phyloP scores from a whole-genome alignment of 2,329 filamentous ascomycete species.

The Exophiala sp. region DNA sequence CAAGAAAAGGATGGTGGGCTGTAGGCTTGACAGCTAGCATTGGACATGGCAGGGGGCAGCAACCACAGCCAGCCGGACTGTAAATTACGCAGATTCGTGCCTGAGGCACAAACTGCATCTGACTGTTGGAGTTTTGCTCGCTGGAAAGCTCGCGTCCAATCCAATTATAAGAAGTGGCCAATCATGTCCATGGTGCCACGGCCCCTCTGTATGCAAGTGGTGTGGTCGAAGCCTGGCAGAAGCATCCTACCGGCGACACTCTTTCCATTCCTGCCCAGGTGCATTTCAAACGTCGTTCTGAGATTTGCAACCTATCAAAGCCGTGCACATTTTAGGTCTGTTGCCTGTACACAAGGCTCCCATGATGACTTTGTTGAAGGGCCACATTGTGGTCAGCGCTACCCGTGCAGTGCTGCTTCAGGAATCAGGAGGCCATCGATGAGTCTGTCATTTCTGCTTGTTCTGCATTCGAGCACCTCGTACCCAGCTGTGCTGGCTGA shows the following conservation, averaged over 20 bases:
- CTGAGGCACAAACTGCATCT: slow-evolving; percentile 13
- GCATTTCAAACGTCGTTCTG: slow-evolving; percentile 10
- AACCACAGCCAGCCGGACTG: slow-evolving; percentile 19
- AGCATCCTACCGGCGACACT: slow-evolving; percentile 9
- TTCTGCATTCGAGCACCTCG: neutral
- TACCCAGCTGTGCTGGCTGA: too few species aligned
- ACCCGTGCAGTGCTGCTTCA: slow-evolving; percentile 5
- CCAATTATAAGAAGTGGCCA: slow-evolving; percentile 13
- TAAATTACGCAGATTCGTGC: slow-evolving; percentile 16
- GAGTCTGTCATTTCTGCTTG: neutral
- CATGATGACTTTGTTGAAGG: slow-evolving; percentile 11
- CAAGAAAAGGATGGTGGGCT: slow-evolving; percentile 9
- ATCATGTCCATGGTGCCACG: slow-evolving; percentile 8
- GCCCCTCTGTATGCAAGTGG: slow-evolving; percentile 10
- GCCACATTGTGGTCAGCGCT: slow-evolving; percentile 22
- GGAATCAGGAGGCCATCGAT: neutral
- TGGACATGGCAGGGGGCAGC: slow-evolving; percentile 10
- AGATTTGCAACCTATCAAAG: slow-evolving; percentile 10
- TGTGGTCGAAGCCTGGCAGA: slow-evolving; percentile 15
- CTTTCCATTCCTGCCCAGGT: slow-evolving; percentile 15
- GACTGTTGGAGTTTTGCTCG: slow-evolving; percentile 12
- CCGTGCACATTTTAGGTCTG: slow-evolving; percentile 1
- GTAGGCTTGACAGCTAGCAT: slow-evolving; percentile 10
- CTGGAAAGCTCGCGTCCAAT: slow-evolving; percentile 8
- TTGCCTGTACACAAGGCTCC: slow-evolving; percentile 13